Evolutionary conservation across 192 early-diverging fungal genomes (phyloP), one percentile per base, ranked within the genome.

Genomic region (Diversispora epigaea): DNA sequence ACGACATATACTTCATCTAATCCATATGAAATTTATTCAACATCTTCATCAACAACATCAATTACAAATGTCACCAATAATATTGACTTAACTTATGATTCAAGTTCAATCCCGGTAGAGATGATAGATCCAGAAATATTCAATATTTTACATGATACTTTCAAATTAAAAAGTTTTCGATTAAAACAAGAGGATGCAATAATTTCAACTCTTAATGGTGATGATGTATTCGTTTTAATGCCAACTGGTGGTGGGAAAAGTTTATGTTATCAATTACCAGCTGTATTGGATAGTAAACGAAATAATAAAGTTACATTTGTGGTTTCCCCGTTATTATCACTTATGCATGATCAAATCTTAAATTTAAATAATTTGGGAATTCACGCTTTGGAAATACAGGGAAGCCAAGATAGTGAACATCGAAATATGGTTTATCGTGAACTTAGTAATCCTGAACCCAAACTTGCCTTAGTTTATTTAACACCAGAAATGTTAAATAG

Each of bases 191-290:
- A 93, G 10, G 92, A 92, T 39, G 94, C 92, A 2, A 95, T 99
- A 77, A 94, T 97, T 77, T 89, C 93, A 1, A 92, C 94, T 0
- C 76, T 97, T 6, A 74, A 81, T 14, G 95, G 93, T 6, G 83
- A 89, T 57, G 97, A 99, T 72, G 89, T 90, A 7, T 94, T 99
- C 82, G 92, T 99, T 44, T 84, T 99, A n/a, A 99, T 99, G 97
- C 97, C 97, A 0, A 99, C 97, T 1, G 97, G 97, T 52, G 95
- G 95, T 0, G 97, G 97, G 3, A 99, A 99, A 79, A 93, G 91
- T 71, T 83, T 99, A 17, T 99, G 97, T 80, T 99, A 96, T 78
- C 95, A 96, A 83, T 84, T 98, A 9, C 95, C 95, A 0, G 92
- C 94, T 4, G 76, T 93, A 22, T 67, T 95, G n/a, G 32, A 49